phyloP scores from a whole-genome alignment of 306 rosid genomes.

The Vigna mungo region DNA sequence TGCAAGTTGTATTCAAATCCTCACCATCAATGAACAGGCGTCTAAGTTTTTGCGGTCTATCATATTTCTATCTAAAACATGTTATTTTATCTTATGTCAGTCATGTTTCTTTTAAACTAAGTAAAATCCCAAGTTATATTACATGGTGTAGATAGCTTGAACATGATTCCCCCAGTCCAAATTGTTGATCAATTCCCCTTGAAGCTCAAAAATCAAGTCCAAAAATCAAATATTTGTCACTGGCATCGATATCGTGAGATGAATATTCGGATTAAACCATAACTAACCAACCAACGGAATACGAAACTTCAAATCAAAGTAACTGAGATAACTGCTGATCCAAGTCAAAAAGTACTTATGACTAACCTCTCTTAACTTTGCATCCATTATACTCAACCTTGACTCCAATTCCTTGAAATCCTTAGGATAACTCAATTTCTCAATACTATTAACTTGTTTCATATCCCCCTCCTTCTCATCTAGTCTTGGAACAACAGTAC shows the following conservation, averaged over 20 bases:
- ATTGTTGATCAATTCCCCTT: not conserved
- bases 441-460: conserved; percentile 46
- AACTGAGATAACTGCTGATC: conserved; percentile 15
- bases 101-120: not conserved
- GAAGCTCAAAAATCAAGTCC: not conserved
- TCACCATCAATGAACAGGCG: no score
- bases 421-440: conserved; percentile 46
- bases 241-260: conserved; percentile 1
- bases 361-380: conserved; percentile 75
- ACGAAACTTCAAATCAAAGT: conserved; percentile 31
- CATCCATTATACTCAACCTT: conserved; percentile 58
- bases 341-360: conserved; percentile 30
- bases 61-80: no score
- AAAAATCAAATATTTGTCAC: conserved; percentile 18
- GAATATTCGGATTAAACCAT: not conserved
- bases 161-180: not conserved
- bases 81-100: no score
- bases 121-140: conserved; percentile 1
- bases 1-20: no score
- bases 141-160: not conserved
- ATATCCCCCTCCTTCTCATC: conserved; percentile 46
- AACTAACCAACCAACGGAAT: conserved; percentile 30
- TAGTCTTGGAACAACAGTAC: conserved; percentile 33
- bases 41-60: no score
- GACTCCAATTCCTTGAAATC: conserved; percentile 62